phyloP scores from a whole-genome alignment of 2,329 filamentous ascomycete species.

The Ophiostoma sp. region DNA sequence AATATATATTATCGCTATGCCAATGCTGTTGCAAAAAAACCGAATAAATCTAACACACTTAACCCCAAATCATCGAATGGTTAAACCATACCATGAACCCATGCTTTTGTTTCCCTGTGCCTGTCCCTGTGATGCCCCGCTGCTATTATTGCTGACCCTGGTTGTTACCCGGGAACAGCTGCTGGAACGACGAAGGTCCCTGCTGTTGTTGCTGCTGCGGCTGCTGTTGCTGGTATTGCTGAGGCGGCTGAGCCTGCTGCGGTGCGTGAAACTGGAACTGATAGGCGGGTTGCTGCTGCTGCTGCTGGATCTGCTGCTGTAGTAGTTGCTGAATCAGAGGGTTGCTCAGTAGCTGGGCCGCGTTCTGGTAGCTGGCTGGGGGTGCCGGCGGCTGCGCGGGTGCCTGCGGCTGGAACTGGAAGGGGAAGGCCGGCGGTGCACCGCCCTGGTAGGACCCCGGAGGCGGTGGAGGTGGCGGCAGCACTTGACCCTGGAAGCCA shows the following conservation, averaged over 20 bases:
- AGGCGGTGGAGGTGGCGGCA: conserved; percentile 1
- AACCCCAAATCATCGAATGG: too few relatives aligned
- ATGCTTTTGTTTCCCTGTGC: not conserved
- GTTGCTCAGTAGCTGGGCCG: conserved; percentile 22
- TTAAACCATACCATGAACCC: not conserved
- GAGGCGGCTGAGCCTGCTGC: conserved; percentile 18
- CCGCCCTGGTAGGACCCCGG: conserved; percentile 13
- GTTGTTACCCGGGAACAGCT: conserved; percentile 18
- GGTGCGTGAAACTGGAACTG: conserved; percentile 15
- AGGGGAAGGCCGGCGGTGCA: not conserved
- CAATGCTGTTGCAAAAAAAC: not conserved
- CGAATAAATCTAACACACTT: not conserved
- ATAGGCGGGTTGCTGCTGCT: conserved; percentile 10
- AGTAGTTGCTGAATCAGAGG: conserved; percentile 38
- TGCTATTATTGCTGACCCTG: conserved; percentile 16
- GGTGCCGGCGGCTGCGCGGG: conserved; percentile 28
- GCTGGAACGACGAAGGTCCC: conserved; percentile 19
- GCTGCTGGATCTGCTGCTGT: conserved; percentile 21
- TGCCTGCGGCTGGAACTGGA: conserved; percentile 21
- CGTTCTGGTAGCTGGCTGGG: conserved; percentile 6
- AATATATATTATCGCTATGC: not conserved
- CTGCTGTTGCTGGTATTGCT: conserved; percentile 16
- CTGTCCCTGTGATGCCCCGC: not conserved
- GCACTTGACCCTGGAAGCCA: not conserved
- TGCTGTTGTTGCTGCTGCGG: conserved; percentile 15